Conservation (phyloP, 139 green algal genomes). For the Zygnema cylindricum region DNA sequence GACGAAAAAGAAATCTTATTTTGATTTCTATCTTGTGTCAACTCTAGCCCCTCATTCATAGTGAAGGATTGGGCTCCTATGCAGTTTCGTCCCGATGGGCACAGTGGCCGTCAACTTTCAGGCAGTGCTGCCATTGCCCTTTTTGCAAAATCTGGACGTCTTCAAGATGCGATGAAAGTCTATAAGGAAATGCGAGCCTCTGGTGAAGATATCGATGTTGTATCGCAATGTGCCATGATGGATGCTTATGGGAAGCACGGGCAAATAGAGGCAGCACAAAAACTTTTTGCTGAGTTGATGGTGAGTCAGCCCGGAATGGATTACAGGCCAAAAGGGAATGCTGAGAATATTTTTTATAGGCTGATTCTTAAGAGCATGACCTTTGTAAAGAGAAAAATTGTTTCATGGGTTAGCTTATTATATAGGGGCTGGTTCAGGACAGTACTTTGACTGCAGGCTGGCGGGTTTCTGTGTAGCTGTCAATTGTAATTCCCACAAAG, state of each 20-base stretch:
- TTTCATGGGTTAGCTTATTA: no score
- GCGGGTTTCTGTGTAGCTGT: no score
- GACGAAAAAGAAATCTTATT: no score
- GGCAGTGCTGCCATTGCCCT: neutral
- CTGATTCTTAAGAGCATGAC: neutral
- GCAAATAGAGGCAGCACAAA: neutral
- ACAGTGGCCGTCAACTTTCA: neutral
- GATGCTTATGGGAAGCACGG: neutral
- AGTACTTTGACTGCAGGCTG: no score
- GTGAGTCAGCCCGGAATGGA: neutral
- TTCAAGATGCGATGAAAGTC: neutral
- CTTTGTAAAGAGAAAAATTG: neutral
- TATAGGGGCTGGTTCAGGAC: no score
- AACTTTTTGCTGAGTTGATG: neutral
- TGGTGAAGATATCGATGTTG: neutral
- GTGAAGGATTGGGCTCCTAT: neutral
- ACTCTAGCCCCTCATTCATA: no score
- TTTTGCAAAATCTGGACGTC: neutral
- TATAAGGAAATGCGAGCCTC: neutral
- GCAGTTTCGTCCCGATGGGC: neutral
- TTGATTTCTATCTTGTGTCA: no score
- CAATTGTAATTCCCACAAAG: no score
- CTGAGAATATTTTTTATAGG: no score
- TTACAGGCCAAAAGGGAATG: no score
- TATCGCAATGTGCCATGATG: neutral